phyloP scores from a whole-genome alignment of 805 yeast species.

The Sugiyamaella qingdaonensis region DNA sequence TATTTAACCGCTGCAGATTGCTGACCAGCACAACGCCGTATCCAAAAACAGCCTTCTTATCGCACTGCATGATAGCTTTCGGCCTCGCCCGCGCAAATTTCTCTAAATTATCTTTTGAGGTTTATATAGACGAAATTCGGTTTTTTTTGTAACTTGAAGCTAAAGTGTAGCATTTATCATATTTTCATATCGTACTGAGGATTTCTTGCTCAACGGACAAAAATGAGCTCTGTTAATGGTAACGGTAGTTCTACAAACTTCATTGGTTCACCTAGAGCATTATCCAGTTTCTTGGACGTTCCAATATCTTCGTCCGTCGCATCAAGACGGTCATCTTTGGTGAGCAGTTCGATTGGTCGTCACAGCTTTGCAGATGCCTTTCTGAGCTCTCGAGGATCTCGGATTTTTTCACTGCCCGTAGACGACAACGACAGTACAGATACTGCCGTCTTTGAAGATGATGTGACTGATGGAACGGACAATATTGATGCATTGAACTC shows the following conservation, averaged over 20 bases:
- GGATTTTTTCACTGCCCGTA: not conserved
- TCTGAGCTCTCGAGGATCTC: not conserved
- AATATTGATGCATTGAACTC: not conserved
- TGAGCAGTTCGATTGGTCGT: constrained; percentile 28
- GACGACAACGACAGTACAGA: constrained; percentile 20
- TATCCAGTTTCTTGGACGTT: constrained; percentile 11
- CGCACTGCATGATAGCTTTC: no score
- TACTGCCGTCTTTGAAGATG: constrained; percentile 21
- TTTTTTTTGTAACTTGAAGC: no score
- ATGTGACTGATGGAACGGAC: not conserved
- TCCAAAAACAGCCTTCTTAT: no score
- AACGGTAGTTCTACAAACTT: no score
- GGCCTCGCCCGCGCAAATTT: no score
- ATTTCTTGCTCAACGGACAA: not conserved
- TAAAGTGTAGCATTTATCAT: no score
- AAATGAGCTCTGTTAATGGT: not conserved
- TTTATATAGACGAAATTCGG: no score
- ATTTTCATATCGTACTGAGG: no score
- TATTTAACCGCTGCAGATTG: no score
- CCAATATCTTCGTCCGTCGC: constrained; percentile 20
- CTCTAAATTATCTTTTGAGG: no score
- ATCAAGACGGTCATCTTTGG: constrained; percentile 20
- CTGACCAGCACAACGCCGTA: no score
- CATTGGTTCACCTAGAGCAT: not conserved
- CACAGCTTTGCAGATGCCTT: constrained; percentile 22